These are phyloP conservation scores for Hippophae rhamnoides DNA, from an alignment of 306 rosid genomes.

Conservation along the genomic window DNA sequence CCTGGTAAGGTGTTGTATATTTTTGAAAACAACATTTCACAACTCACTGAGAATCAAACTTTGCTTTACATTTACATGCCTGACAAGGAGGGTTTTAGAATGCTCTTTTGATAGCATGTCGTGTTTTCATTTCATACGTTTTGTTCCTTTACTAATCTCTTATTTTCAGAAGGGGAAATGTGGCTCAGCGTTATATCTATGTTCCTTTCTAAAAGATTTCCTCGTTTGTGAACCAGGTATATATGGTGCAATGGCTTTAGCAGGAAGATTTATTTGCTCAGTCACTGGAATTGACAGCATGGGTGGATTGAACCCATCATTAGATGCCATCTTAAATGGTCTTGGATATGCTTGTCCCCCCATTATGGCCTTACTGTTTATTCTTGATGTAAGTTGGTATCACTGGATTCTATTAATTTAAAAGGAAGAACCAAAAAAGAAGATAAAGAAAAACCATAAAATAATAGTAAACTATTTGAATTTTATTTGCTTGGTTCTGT, in stretches of 20 bases:
- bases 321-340: slow-evolving; percentile 75
- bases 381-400: slow-evolving; percentile 62
- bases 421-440: too few species aligned
- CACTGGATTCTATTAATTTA: background rate
- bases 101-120: background rate
- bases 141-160: background rate
- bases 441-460: too few species aligned
- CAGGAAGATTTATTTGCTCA: slow-evolving; percentile 81
- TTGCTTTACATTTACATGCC: background rate
- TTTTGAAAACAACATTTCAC: too few species aligned
- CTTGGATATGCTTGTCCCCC: slow-evolving; percentile 94
- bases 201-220: background rate
- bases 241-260: slow-evolving; percentile 90
- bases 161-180: background rate
- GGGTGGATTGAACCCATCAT: slow-evolving; percentile 75
- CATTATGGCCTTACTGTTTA: slow-evolving; percentile 88
- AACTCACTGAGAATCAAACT: background rate
- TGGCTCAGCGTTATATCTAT: background rate
- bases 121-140: background rate
- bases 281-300: slow-evolving; percentile 68
- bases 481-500: too few species aligned
- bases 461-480: too few species aligned
- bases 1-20: too few species aligned
- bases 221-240: slow-evolving; percentile 41
- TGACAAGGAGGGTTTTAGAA: background rate